phyloP scores from a whole-genome alignment of 208 protist species.

The Leishmania martiniquensis region DNA sequence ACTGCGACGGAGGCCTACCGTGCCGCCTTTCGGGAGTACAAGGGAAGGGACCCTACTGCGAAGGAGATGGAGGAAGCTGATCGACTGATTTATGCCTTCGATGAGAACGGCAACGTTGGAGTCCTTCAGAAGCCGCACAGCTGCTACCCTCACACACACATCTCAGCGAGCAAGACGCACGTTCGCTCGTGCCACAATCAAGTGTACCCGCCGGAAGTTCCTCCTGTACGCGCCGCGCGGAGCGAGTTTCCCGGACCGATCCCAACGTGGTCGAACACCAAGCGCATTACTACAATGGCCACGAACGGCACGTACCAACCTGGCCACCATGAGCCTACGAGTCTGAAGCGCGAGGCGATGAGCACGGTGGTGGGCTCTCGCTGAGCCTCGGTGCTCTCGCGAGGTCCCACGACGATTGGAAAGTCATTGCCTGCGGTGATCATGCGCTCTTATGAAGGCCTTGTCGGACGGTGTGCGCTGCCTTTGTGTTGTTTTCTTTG shows the following conservation, averaged over 20 bases:
- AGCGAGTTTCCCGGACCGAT: slow-evolving; percentile 83
- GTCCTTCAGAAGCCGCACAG: slow-evolving; percentile 84
- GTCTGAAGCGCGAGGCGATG: slow-evolving; percentile 29
- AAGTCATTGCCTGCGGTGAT: too few relatives aligned
- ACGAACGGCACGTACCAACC: slow-evolving; percentile 64
- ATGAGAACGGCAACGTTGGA: slow-evolving; percentile 73
- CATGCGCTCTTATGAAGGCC: not conserved
- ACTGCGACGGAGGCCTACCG: slow-evolving; percentile 71
- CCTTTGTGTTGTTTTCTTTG: not conserved
- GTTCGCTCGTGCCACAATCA: slow-evolving; percentile 57
- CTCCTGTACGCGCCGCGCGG: slow-evolving; percentile 65
- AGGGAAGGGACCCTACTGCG: slow-evolving; percentile 59
- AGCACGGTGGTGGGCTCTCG: slow-evolving; percentile 37
- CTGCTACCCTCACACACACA: slow-evolving; percentile 79
- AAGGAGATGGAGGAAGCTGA: slow-evolving; percentile 80
- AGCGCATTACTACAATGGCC: slow-evolving; percentile 71
- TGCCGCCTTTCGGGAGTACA: slow-evolving; percentile 74
- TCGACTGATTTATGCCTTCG: slow-evolving; percentile 70
- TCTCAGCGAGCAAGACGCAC: slow-evolving; percentile 62
- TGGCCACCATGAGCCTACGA: slow-evolving; percentile 55
- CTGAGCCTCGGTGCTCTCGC: slow-evolving; percentile 5
- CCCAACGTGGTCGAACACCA: slow-evolving; percentile 81
- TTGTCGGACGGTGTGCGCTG: not conserved
- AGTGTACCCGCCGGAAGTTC: slow-evolving; percentile 61
- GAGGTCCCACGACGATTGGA: not conserved